Percentiles rank a stretch among this genome's conserved stretches.
These are phyloP conservation scores for Dichotomocladium elegans DNA, from an alignment of 371 early-diverging fungal genomes.

Conservation along the genomic window DNA sequence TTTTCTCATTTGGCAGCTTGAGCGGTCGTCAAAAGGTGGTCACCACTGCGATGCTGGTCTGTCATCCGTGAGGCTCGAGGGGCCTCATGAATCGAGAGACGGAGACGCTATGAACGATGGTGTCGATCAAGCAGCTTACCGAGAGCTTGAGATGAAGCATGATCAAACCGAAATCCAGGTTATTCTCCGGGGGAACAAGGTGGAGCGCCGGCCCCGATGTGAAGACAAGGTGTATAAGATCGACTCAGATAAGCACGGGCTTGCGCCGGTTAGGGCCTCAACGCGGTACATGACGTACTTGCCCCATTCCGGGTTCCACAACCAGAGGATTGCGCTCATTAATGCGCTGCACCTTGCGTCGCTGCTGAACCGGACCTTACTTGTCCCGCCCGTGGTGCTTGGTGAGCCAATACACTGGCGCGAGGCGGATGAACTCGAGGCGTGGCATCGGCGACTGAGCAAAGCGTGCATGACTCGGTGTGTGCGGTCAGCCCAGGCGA, in stretches of 20 bases:
- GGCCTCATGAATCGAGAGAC: too few relatives aligned
- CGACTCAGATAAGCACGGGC: constrained; percentile 4
- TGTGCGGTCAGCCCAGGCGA: not conserved
- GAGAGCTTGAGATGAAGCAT: too few relatives aligned
- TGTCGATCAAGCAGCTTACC: too few relatives aligned
- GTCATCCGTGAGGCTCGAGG: too few relatives aligned
- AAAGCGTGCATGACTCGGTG: constrained; percentile 1
- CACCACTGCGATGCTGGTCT: too few relatives aligned
- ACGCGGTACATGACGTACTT: constrained; percentile 46
- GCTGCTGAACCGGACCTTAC: constrained; percentile 48
- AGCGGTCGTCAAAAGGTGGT: too few relatives aligned
- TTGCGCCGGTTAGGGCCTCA: constrained; percentile 8
- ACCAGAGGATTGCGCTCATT: constrained; percentile 53
- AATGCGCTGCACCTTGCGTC: constrained; percentile 53
- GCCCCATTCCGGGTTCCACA: constrained; percentile 64
- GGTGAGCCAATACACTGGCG: constrained; percentile 43
- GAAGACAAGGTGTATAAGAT: constrained; percentile 14
- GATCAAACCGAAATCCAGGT: too few relatives aligned
- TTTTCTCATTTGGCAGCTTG: too few relatives aligned
- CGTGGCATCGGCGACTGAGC: constrained; percentile 24
- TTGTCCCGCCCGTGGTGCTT: constrained; percentile 53
- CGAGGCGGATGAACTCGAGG: constrained; percentile 29
- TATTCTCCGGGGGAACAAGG: not conserved
- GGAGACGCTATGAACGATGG: too few relatives aligned
- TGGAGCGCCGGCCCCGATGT: not conserved